These are phyloP conservation scores for Cordia subcordata DNA, from an alignment of 257 asterid genomes.

Conservation along the genomic window DNA sequence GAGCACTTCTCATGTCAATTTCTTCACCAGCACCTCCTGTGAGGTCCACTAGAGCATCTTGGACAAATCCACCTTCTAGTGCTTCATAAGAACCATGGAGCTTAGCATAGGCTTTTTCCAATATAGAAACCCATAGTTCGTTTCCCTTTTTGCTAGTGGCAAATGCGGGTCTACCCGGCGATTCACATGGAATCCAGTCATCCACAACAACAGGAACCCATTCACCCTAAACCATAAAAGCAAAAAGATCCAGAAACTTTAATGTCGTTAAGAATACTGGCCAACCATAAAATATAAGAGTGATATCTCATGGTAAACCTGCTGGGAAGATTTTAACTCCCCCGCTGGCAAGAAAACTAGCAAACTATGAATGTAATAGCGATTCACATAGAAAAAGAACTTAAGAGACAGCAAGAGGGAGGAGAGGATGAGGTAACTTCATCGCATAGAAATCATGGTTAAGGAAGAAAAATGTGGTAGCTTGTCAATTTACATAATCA, in stretches of 20 bases:
- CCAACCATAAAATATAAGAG: neutral
- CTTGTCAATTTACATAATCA: too few relatives aligned
- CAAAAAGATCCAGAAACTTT: neutral
- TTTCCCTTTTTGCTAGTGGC: conserved; percentile 93
- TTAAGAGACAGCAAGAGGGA: too few relatives aligned
- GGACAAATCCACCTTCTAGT: conserved; percentile 99
- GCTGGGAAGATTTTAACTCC: neutral
- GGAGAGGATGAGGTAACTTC: too few relatives aligned
- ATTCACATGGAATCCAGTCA: conserved; percentile 99
- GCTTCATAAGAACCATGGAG: conserved; percentile 99
- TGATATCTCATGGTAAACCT: neutral
- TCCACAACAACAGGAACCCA: conserved; percentile 99
- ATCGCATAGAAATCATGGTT: too few relatives aligned
- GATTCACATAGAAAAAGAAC: too few relatives aligned
- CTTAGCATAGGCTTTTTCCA: conserved; percentile 97
- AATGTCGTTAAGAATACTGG: neutral
- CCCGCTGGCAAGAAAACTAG: neutral
- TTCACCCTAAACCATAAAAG: conserved; percentile 61
- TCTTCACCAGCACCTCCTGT: conserved; percentile 99
- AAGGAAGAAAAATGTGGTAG: too few relatives aligned
- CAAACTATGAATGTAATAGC: too few relatives aligned
- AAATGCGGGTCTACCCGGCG: conserved; percentile 97
- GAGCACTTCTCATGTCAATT: conserved; percentile 97
- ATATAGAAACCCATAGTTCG: conserved; percentile 87
- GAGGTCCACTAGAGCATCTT: conserved; percentile 98